These are phyloP conservation scores for Orobanche coerulescens DNA, from an alignment of 257 asterid species.

Conservation along the genomic window DNA sequence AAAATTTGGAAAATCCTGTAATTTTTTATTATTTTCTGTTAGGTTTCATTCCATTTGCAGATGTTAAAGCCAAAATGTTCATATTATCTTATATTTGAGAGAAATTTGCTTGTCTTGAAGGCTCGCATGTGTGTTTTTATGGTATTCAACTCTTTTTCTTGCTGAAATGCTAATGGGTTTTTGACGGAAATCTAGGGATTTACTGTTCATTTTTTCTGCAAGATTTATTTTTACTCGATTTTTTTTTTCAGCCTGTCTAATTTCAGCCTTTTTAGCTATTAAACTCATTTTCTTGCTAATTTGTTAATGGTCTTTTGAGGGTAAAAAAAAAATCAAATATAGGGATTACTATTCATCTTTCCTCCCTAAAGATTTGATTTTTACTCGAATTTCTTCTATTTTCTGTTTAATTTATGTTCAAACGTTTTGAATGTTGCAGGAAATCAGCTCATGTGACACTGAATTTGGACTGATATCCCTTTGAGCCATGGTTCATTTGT, in stretches of 20 bases:
- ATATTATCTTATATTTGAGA: not conserved
- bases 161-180: slow-evolving; percentile 7
- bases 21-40: not conserved
- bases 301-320: slow-evolving; percentile 12
- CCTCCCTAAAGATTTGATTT: slow-evolving; percentile 7
- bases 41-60: not conserved
- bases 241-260: slow-evolving; percentile 3
- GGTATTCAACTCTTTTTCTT: not conserved
- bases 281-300: not conserved
- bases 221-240: not conserved
- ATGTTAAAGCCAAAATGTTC: slow-evolving; percentile 2
- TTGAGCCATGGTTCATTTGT: slow-evolving; percentile 12
- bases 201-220: slow-evolving; percentile 22
- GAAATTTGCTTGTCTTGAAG: not conserved
- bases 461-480: not conserved
- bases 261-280: not conserved
- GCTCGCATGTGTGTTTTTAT: not conserved
- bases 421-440: slow-evolving; percentile 22
- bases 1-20: not conserved
- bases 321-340: slow-evolving; percentile 8
- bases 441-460: not conserved
- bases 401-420: slow-evolving; percentile 14
- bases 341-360: slow-evolving; percentile 26
- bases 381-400: not conserved
- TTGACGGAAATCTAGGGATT: slow-evolving; percentile 25